These are phyloP conservation scores for Xylariaceae sp. DNA, from an alignment of 2,329 filamentous ascomycete species.

Conservation along the genomic window DNA sequence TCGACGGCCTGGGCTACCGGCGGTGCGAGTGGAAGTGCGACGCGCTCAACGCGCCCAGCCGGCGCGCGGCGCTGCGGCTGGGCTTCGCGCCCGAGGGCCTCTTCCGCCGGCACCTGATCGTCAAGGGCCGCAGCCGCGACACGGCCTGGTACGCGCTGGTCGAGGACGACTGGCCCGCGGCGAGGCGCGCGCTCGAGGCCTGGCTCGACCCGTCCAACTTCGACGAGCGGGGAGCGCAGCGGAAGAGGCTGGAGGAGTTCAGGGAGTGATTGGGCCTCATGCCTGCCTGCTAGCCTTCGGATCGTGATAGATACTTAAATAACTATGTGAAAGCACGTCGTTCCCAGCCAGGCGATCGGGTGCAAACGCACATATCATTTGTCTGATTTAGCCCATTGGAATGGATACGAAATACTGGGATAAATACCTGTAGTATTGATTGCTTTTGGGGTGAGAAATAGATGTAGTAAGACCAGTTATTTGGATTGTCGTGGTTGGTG, in stretches of 20 bases:
- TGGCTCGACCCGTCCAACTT: slow-evolving; percentile 53
- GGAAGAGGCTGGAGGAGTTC: slow-evolving; percentile 31
- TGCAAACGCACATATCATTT: no score
- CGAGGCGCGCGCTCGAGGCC: slow-evolving; percentile 37
- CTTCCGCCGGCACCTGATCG: slow-evolving; percentile 54
- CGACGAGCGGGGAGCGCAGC: slow-evolving; percentile 44
- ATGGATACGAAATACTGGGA: no score
- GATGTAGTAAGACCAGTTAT: no score
- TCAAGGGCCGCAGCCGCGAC: slow-evolving; percentile 49
- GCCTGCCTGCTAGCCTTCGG: no score
- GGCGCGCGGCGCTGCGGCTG: slow-evolving; percentile 45
- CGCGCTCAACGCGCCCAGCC: slow-evolving; percentile 44
- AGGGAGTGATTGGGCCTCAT: no score
- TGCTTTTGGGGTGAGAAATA: no score
- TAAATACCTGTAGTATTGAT: no score
- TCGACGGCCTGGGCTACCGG: slow-evolving; percentile 46
- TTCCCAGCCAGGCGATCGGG: no score
- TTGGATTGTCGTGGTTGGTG: no score
- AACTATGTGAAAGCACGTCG: no score
- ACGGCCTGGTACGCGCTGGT: slow-evolving; percentile 54
- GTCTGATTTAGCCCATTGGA: no score
- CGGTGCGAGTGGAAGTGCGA: slow-evolving; percentile 61
- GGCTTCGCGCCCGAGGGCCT: slow-evolving; percentile 54
- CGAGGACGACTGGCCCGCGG: slow-evolving; percentile 48
- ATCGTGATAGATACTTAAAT: no score